Base-by-base conservation (phyloP, 768 basidiomycete species). In the Russula earlei region DNA sequence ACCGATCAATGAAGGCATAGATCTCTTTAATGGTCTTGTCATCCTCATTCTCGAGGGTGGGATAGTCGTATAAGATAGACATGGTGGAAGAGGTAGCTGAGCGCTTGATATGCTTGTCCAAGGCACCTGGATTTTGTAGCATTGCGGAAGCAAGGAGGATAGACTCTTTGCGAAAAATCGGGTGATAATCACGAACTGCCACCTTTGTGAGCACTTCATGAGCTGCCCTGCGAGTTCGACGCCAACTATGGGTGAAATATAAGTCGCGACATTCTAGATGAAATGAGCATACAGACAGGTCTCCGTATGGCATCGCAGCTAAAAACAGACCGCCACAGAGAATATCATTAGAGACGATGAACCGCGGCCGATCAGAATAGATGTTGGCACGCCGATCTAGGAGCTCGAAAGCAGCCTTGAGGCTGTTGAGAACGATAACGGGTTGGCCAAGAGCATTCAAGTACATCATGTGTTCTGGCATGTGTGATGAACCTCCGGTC, bases 321-420 rank as follows among this genome's bases (percentile, higher is more conserved):
- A 10, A 15, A 4, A 27, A 27, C 2, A 27, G 6, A 43, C 42
- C 42, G 5, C 42, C 42, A 43, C 25, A 25, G 24, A 43, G 57
- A 33, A 69, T 55, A n/a, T 74, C 69, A n/a, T 59, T 51, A 2
- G 59, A 65, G n/a, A 72, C 65, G 29, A 70, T 68, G 40, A 62
- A 46, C 31, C 54, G 51, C 5, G 69, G 67, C 5, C 69, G 56
- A 34, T 60, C 59, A 2, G 65, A 67, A 52, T 67, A 69, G 41
- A 66, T 62, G 17, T 45, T 47, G 24, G 59, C 59, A 15, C 70
- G 68, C 33, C 69, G 68, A 22, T 74, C 71, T 17, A 75, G 63
- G 8, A 77, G 63, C 10, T 77, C 77, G 4, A 44, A 50, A 1
- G 67, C 70, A 15, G 65, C 63, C 44, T 64, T 63, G 38, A 64